Conservation (phyloP, 805 yeast genomes). For the Saturnispora serradocipensis region DNA sequence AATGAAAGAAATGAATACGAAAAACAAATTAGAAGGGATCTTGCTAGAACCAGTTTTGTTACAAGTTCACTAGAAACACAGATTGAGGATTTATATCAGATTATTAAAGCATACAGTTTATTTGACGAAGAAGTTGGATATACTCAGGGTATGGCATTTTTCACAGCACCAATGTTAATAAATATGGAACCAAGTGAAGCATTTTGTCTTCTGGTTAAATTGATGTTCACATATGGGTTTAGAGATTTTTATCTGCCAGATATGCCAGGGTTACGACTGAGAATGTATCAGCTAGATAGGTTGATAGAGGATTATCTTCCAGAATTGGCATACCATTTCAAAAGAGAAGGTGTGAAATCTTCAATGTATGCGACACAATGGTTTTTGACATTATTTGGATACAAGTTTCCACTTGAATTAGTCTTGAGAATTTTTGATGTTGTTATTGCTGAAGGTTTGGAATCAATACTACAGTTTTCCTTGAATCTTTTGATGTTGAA, state of each 20-base stretch:
- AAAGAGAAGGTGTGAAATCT: conserved; percentile 78
- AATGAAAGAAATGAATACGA: conserved; percentile 54
- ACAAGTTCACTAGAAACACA: conserved; percentile 47
- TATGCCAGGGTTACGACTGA: conserved; percentile 86
- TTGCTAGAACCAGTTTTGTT: conserved; percentile 78
- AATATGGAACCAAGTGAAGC: conserved; percentile 79
- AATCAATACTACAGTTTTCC: conserved; percentile 76
- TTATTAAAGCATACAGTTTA: conserved; percentile 75
- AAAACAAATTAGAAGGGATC: conserved; percentile 69
- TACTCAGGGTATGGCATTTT: conserved; percentile 96
- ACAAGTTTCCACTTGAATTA: conserved; percentile 84
- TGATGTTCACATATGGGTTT: conserved; percentile 81
- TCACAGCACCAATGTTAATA: conserved; percentile 74
- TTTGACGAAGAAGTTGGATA: conserved; percentile 93
- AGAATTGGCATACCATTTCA: conserved; percentile 60
- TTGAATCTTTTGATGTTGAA: conserved; percentile 70
- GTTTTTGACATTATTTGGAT: conserved; percentile 92
- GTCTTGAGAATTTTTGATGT: conserved; percentile 84
- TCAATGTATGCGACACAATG: conserved; percentile 98
- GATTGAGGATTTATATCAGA: conserved; percentile 55
- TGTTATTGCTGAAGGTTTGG: conserved; percentile 85
- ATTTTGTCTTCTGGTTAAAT: conserved; percentile 65
- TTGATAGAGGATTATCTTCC: conserved; percentile 73
- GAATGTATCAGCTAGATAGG: conserved; percentile 85
- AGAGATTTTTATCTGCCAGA: conserved; percentile 73